These are phyloP conservation scores for Candida silvatica DNA, from an alignment of 805 yeast species.

Conservation along the genomic window DNA sequence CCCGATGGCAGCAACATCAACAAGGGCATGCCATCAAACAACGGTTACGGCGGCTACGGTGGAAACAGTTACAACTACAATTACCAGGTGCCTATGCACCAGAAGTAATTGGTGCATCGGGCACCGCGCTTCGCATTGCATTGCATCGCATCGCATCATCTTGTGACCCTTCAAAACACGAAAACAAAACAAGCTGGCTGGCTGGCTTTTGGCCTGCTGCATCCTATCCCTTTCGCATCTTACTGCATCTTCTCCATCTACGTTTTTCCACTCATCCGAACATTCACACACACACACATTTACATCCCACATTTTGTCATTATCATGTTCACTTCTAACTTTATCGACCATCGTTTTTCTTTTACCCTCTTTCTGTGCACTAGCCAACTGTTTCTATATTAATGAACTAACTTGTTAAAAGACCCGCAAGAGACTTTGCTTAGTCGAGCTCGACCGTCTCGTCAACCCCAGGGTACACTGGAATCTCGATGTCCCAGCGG, in stretches of 20 bases:
- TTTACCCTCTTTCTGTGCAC: too few species aligned
- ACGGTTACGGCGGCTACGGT: conserved; percentile 4
- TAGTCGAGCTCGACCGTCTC: conserved; percentile 35
- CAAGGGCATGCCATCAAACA: neutral
- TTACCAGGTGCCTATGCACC: too few species aligned
- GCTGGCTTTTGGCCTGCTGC: neutral
- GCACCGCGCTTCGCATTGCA: neutral
- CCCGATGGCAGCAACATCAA: neutral
- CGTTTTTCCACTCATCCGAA: neutral
- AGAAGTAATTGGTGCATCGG: neutral
- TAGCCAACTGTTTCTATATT: too few species aligned
- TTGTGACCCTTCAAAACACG: too few species aligned
- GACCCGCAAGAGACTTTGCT: too few species aligned
- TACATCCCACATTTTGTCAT: neutral
- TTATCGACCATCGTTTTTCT: too few species aligned
- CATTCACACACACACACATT: neutral
- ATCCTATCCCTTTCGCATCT: neutral
- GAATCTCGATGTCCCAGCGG: conserved; percentile 63
- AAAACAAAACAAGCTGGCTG: too few species aligned
- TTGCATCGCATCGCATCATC: neutral
- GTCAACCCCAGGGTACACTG: conserved; percentile 47
- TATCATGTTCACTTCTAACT: too few species aligned
- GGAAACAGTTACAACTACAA: conserved; percentile 5
- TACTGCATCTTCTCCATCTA: neutral
- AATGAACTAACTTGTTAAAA: too few species aligned